These are phyloP conservation scores for Sodiomyces alkalinus DNA, from an alignment of 2,329 filamentous ascomycete genomes.

Conservation along the genomic window DNA sequence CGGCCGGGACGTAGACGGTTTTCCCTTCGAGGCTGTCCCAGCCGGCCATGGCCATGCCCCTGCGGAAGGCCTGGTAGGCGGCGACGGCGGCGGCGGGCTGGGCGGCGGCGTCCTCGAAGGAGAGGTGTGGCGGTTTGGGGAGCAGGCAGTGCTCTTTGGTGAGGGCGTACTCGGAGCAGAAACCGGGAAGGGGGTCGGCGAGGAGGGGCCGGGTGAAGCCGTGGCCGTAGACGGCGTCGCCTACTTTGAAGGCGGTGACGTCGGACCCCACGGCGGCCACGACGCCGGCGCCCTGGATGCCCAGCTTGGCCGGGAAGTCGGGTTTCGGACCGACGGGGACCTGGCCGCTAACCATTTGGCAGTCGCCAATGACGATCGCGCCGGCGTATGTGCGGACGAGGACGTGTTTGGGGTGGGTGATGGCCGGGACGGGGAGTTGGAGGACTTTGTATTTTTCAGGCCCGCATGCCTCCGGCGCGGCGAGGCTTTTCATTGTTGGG, in stretches of 20 bases:
- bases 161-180: conserved; percentile 25
- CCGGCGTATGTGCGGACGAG: conserved; percentile 24
- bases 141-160: conserved; percentile 18
- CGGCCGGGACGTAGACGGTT: conserved; percentile 35
- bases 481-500: conserved; percentile 27
- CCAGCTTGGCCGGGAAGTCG: conserved; percentile 13
- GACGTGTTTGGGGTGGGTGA: conserved; percentile 25
- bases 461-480: conserved; percentile 21
- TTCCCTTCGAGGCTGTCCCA: conserved; percentile 26
- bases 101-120: conserved; percentile 21
- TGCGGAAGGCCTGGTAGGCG: conserved; percentile 25
- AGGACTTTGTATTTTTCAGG: conserved; percentile 23
- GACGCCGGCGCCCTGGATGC: conserved; percentile 4
- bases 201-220: conserved; percentile 22
- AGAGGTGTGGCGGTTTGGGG: conserved; percentile 15
- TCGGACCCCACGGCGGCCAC: conserved; percentile 2
- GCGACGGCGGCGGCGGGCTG: conserved; percentile 23
- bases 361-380: conserved; percentile 19
- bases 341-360: no score
- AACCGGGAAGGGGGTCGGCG: conserved; percentile 12
- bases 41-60: conserved; percentile 21
- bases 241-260: conserved; percentile 2
- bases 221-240: conserved; percentile 18
- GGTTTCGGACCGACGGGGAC: no score
- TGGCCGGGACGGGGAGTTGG: conserved; percentile 27